These are phyloP conservation scores for Mucor circinelloides DNA, from an alignment of 371 early-diverging fungal species.

Conservation along the genomic window DNA sequence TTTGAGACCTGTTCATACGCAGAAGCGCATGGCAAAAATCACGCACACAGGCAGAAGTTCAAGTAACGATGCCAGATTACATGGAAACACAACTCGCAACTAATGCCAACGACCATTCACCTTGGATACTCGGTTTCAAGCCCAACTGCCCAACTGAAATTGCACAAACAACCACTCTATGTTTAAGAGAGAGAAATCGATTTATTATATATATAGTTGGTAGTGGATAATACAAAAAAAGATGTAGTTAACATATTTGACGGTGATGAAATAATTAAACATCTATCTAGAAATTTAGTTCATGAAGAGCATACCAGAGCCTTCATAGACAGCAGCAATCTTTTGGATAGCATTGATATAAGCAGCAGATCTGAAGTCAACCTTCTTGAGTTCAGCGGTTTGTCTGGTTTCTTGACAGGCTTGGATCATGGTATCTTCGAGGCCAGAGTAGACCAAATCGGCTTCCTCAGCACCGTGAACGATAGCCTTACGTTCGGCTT, in stretches of 20 bases:
- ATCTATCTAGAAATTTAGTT: constrained; percentile 25
- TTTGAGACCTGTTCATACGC: no score
- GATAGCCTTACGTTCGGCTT: constrained; percentile 76
- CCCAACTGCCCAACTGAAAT: constrained; percentile 56
- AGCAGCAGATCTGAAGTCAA: constrained; percentile 87
- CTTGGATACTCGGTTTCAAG: no score
- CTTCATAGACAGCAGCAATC: constrained; percentile 79
- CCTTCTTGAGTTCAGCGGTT: constrained; percentile 62
- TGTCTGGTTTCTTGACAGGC: constrained; percentile 68
- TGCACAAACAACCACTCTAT: constrained; percentile 91
- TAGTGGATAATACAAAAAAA: constrained; percentile 5
- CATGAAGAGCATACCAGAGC: constrained; percentile 82
- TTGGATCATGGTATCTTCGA: constrained; percentile 89
- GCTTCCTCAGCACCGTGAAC: constrained; percentile 91
- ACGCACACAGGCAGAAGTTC: constrained; percentile 89
- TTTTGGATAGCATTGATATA: constrained; percentile 86
- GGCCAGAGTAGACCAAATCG: constrained; percentile 87
- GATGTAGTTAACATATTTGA: neutral
- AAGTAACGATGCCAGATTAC: no score
- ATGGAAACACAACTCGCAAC: no score
- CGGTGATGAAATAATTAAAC: neutral
- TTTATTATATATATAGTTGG: constrained; percentile 5
- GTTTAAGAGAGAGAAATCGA: neutral
- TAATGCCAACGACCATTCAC: no score
- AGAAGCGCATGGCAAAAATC: constrained; percentile 89